phyloP scores from a whole-genome alignment of 2,329 filamentous ascomycete genomes.

The Cercospora sojina region DNA sequence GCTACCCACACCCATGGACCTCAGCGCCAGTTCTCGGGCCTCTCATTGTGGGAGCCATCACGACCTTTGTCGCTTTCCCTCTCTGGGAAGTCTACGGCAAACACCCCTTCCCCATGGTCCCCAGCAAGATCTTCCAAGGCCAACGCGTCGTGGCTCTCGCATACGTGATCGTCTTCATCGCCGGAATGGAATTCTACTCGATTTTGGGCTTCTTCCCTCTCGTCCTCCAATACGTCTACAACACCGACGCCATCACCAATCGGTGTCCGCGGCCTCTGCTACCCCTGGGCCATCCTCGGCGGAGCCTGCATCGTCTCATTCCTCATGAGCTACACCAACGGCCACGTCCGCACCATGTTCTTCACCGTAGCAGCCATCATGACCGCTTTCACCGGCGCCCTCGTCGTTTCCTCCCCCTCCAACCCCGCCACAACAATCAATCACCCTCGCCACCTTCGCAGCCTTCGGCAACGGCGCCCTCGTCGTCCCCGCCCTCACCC shows the following conservation, averaged over 20 bases:
- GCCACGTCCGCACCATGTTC: constrained; percentile 61
- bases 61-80: constrained; percentile 32
- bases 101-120: constrained; percentile 35
- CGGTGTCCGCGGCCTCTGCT: constrained; percentile 61
- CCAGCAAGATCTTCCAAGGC: constrained; percentile 31
- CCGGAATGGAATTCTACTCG: constrained; percentile 39
- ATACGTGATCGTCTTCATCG: constrained; percentile 39
- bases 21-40: constrained; percentile 31
- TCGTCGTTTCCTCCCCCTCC: constrained; percentile 28
- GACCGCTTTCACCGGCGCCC: constrained; percentile 54
- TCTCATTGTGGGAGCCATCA: constrained; percentile 31
- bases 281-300: constrained; percentile 61
- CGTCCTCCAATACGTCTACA: constrained; percentile 63
- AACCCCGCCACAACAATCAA: constrained; percentile 29
- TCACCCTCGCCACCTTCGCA: constrained; percentile 58
- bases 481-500: constrained; percentile 64
- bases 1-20: constrained; percentile 29
- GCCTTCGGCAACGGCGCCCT: constrained; percentile 66
- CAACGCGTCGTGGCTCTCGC: constrained; percentile 37
- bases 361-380: constrained; percentile 60
- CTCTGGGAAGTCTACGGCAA: constrained; percentile 32
- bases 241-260: constrained; percentile 62
- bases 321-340: constrained; percentile 57
- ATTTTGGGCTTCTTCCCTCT: constrained; percentile 60
- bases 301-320: constrained; percentile 60